phyloP scores from a whole-genome alignment of 73 alveolate genomes.

The Tetrahymena elliotti region DNA sequence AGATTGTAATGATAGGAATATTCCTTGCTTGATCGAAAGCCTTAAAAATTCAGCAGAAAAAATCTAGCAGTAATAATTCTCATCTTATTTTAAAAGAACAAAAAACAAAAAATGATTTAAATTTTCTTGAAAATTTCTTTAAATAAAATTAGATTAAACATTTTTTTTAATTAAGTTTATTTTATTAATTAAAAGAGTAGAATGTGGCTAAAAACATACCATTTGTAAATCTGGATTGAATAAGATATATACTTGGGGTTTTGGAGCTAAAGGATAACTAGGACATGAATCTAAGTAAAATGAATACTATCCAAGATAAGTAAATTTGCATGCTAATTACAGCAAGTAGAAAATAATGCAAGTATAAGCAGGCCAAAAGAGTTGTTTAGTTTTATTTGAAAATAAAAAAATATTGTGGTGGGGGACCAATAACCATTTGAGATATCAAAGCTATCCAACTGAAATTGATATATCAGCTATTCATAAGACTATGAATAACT shows the following conservation, averaged over 20 bases:
- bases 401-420: background rate
- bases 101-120: too few relatives aligned
- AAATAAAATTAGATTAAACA: background rate
- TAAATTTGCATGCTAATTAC: slow-evolving; percentile 52
- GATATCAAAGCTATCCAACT: background rate
- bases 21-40: background rate
- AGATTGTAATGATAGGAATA: background rate
- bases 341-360: background rate
- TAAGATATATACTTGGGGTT: slow-evolving; percentile 96
- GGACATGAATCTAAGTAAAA: slow-evolving; percentile 76
- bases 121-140: too few relatives aligned
- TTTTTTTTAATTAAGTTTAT: background rate
- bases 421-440: background rate
- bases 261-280: slow-evolving; percentile 92
- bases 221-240: slow-evolving; percentile 91
- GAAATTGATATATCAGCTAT: background rate
- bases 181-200: slow-evolving; percentile 59
- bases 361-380: background rate
- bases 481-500: background rate
- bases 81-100: too few relatives aligned
- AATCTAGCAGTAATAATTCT: background rate
- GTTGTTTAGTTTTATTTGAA: background rate
- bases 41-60: background rate
- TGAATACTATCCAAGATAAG: slow-evolving; percentile 75
- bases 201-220: slow-evolving; percentile 96